phyloP scores from a whole-genome alignment of 352 stramenopile species.

The Phytopythium mirpurense region DNA sequence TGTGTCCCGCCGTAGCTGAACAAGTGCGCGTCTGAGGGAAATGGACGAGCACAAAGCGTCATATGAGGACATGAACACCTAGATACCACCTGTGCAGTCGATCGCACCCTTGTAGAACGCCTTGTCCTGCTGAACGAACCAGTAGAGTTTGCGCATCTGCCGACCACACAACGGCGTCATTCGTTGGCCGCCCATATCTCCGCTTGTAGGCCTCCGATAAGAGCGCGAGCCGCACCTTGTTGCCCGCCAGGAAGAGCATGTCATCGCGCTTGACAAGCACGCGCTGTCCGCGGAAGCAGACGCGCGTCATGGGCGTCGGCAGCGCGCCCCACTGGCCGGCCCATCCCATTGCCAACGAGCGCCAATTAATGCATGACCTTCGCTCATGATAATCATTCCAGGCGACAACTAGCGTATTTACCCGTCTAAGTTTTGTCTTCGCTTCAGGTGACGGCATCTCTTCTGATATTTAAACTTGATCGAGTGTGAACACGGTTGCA shows the following conservation, averaged over 20 bases:
- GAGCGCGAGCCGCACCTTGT: conserved; percentile 46
- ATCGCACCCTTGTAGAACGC: conserved; percentile 44
- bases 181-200: background rate
- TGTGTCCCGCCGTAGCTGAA: conserved; percentile 76
- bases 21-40: conserved; percentile 34
- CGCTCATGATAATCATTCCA: background rate
- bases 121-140: conserved; percentile 61
- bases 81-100: background rate
- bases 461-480: too few relatives aligned
- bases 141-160: conserved; percentile 84
- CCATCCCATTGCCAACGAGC: background rate
- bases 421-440: too few relatives aligned
- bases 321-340: background rate
- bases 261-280: conserved; percentile 86
- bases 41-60: background rate
- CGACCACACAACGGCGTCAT: too few relatives aligned
- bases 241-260: conserved; percentile 71
- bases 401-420: background rate
- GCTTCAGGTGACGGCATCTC: too few relatives aligned
- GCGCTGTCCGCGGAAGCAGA: conserved; percentile 54
- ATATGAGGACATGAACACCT: background rate
- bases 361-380: too few relatives aligned
- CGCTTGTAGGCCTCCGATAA: background rate
- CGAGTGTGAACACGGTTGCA: too few relatives aligned
- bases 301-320: conserved; percentile 52